Evolutionary conservation across 2,329 filamentous ascomycete species (phyloP).

Genomic region (Neobulgaria alba): DNA sequence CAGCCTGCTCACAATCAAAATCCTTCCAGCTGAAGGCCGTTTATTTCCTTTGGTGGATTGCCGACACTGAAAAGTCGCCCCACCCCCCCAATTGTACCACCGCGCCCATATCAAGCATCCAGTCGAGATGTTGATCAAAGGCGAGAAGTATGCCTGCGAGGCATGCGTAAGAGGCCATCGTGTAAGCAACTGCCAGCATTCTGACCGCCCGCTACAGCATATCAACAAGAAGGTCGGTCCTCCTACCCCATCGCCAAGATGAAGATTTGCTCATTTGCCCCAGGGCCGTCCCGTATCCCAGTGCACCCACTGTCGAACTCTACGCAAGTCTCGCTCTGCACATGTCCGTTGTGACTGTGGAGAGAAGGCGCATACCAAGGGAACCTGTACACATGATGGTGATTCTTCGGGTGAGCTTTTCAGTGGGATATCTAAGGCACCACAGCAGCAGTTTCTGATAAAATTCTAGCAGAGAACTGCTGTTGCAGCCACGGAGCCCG

Average conservation of each 20-base stretch:
- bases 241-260: background rate
- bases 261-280: background rate
- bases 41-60: slow-evolving; percentile 19
- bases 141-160: slow-evolving; percentile 96
- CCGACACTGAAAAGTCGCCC: slow-evolving; percentile 24
- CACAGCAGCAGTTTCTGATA: slow-evolving; percentile 27
- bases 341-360: slow-evolving; percentile 97
- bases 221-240: slow-evolving; percentile 78
- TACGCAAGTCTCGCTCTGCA: slow-evolving; percentile 91
- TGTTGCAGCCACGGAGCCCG: slow-evolving; percentile 62
- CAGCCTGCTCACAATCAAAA: slow-evolving; percentile 24
- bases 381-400: slow-evolving; percentile 45
- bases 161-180: slow-evolving; percentile 90
- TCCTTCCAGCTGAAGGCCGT: slow-evolving; percentile 21
- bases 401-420: slow-evolving; percentile 31
- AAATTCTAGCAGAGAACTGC: slow-evolving; percentile 47
- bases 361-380: slow-evolving; percentile 64
- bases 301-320: slow-evolving; percentile 91
- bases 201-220: slow-evolving; percentile 82
- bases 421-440: slow-evolving; percentile 17
- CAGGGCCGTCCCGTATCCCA: slow-evolving; percentile 87
- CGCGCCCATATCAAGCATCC: slow-evolving; percentile 14
- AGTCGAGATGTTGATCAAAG: slow-evolving; percentile 69
- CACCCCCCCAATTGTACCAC: slow-evolving; percentile 12
- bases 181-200: slow-evolving; percentile 96